phyloP scores from a whole-genome alignment of 2,329 filamentous ascomycete species.

The Neonectria punicea region DNA sequence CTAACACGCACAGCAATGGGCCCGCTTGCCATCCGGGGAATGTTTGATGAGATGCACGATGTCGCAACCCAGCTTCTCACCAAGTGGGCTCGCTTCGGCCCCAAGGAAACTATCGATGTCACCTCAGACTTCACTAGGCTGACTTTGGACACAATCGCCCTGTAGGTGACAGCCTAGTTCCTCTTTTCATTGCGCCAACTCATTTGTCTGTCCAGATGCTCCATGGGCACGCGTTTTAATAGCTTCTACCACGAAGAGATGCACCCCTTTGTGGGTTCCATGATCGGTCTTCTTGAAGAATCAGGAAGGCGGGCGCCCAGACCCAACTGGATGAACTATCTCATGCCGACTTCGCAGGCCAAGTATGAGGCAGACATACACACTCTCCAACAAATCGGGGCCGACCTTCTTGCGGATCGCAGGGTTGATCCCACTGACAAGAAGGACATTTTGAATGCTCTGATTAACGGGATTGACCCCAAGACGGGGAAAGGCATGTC shows the following conservation, averaged over 20 bases:
- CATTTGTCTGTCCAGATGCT: constrained; percentile 44
- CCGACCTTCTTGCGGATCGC: constrained; percentile 66
- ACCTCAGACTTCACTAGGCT: constrained; percentile 71
- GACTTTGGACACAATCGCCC: constrained; percentile 70
- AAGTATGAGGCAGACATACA: constrained; percentile 63
- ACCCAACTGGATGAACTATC: constrained; percentile 57
- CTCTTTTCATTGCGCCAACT: no score
- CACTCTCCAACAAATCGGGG: constrained; percentile 61
- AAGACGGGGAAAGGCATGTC: constrained; percentile 70
- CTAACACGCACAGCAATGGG: constrained; percentile 59
- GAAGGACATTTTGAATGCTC: constrained; percentile 73
- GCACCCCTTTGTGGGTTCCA: constrained; percentile 54
- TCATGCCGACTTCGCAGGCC: constrained; percentile 55
- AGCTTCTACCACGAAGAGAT: constrained; percentile 59
- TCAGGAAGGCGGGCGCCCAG: constrained; percentile 61
- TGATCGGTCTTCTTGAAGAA: constrained; percentile 68
- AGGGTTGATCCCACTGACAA: constrained; percentile 60
- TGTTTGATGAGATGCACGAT: constrained; percentile 65
- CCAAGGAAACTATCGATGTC: constrained; percentile 59
- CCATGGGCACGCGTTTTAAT: constrained; percentile 70
- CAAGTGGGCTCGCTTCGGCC: constrained; percentile 60
- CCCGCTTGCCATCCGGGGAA: constrained; percentile 63
- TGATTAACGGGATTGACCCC: constrained; percentile 71
- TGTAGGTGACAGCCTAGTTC: constrained; percentile 48
- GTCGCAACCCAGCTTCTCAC: constrained; percentile 69